phyloP scores from a whole-genome alignment of 1,284 basidiomycete genomes.

The Rhodotorula sp. region DNA sequence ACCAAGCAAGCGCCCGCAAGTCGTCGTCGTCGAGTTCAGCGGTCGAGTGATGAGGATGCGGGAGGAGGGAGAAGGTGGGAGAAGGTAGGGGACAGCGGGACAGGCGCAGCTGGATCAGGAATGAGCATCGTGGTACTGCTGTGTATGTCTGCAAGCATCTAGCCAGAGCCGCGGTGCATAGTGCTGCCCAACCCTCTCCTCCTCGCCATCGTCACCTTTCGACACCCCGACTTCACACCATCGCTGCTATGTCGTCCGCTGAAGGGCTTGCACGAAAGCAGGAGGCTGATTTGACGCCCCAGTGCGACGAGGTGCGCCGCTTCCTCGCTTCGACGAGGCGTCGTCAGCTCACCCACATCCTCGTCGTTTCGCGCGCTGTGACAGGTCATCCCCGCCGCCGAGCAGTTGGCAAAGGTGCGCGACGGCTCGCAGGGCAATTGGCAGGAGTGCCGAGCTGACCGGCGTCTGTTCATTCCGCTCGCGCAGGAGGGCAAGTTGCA shows the following conservation, averaged over 20 bases:
- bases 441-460: constrained; percentile 1
- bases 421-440: rapidly evolving
- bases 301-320: constrained; percentile 32
- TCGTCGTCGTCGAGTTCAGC: too few relatives aligned
- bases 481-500: constrained; percentile 65
- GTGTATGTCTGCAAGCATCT: too few relatives aligned
- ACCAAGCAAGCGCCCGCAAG: too few relatives aligned
- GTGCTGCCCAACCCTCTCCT: too few relatives aligned
- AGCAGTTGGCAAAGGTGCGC: constrained; percentile 33
- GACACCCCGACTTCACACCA: rapidly evolving
- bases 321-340: neutral
- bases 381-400: constrained; percentile 34
- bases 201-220: neutral
- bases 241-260: neutral
- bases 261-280: constrained; percentile 31
- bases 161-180: too few relatives aligned
- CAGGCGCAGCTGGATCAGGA: too few relatives aligned
- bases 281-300: constrained; percentile 31
- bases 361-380: neutral
- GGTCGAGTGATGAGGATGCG: too few relatives aligned
- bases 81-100: too few relatives aligned
- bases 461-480: neutral
- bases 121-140: too few relatives aligned
- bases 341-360: neutral
- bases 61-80: too few relatives aligned